phyloP scores from a whole-genome alignment of 192 early-diverging fungal species.

The Backusella mclennaniae region DNA sequence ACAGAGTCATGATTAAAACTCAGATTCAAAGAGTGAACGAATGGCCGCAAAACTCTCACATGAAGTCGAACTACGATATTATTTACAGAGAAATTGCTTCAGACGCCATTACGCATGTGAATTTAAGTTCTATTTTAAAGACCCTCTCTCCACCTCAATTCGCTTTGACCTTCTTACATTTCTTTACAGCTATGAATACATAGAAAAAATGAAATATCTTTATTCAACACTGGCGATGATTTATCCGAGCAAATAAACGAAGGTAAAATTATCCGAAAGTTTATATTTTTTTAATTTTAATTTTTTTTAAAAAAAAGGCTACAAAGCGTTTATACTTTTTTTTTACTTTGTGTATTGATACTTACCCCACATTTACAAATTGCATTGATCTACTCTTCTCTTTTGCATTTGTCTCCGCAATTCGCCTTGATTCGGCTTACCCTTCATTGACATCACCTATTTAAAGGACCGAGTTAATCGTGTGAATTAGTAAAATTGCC shows the following conservation, averaged over 20 bases:
- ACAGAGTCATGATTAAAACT: not conserved
- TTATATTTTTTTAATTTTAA: not conserved
- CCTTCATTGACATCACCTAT: not conserved
- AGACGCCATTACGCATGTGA: not conserved
- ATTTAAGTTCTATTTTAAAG: not conserved
- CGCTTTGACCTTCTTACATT: not conserved
- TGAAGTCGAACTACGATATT: not conserved
- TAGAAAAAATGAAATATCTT: not conserved
- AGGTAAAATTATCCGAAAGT: not conserved
- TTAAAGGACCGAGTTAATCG: not conserved
- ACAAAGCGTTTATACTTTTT: not conserved
- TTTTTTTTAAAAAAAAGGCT: not conserved
- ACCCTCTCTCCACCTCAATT: not conserved
- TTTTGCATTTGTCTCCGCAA: conserved; percentile 6
- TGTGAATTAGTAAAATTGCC: not conserved
- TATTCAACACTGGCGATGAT: not conserved
- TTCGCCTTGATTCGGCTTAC: conserved; percentile 13
- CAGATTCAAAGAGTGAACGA: not conserved
- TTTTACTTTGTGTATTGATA: not conserved
- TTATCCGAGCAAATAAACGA: not conserved
- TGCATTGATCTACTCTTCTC: not conserved
- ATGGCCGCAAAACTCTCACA: not conserved
- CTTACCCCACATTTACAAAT: conserved; percentile 9
- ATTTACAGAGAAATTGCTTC: not conserved
- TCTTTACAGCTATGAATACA: not conserved